Conservation (phyloP, 2,329 filamentous ascomycete genomes). For the Rhynchosporium graminicola region DNA sequence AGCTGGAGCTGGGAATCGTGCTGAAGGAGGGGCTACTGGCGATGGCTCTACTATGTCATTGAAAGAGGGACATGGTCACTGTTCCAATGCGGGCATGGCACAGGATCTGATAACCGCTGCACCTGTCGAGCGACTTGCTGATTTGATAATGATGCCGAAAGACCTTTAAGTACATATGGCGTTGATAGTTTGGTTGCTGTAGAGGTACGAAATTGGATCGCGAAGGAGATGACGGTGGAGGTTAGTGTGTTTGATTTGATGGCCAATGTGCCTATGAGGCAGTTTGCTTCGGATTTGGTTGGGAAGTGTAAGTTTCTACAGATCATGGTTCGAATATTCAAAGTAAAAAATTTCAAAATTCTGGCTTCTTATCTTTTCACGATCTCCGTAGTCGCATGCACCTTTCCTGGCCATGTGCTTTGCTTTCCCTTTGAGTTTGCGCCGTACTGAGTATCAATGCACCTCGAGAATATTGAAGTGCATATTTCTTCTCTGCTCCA, state of each 20-base stretch:
- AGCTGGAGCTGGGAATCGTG: not conserved
- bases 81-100: not conserved
- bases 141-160: constrained; percentile 7
- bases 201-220: constrained; percentile 51
- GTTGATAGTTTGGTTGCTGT: constrained; percentile 55
- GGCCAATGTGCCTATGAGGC: constrained; percentile 17
- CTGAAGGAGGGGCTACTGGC: not conserved
- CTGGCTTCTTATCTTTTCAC: too few relatives aligned
- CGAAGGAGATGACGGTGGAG: constrained; percentile 44
- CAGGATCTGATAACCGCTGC: constrained; percentile 4
- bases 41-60: constrained; percentile 1
- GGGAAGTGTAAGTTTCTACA: constrained; percentile 4
- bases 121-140: not conserved
- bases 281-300: constrained; percentile 8
- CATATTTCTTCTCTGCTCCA: too few relatives aligned
- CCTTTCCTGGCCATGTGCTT: too few relatives aligned
- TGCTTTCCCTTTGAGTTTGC: too few relatives aligned
- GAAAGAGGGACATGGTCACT: not conserved
- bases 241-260: constrained; percentile 34
- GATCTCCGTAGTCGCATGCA: too few relatives aligned
- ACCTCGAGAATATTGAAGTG: too few relatives aligned
- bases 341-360: too few relatives aligned
- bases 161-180: constrained; percentile 42
- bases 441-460: too few relatives aligned
- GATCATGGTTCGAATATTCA: too few relatives aligned